Evolutionary conservation across 1,139 yeast genomes (phyloP), one percentile per base, ranked within the genome.

Genomic region (Hansenula anomala): DNA sequence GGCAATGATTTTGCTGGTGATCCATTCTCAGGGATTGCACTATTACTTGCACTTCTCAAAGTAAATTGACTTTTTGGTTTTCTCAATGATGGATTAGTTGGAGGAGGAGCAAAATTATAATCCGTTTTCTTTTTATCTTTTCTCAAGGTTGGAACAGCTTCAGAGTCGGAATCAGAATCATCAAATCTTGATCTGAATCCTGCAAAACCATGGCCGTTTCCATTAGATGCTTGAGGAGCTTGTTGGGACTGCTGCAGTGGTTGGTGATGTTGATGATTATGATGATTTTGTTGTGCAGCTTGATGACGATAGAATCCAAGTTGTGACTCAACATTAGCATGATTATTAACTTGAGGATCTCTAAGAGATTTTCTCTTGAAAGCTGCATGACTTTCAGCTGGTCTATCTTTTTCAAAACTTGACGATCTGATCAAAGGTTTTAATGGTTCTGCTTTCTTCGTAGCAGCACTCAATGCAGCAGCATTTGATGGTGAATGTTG

Each of bases 141-240:
- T 24, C 34, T 32, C 16, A 32, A 17, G 12, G 28, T 27, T 10
- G 51, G 51, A 14, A 36, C 47, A 32, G 16, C 16, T 28, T 69
- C 74, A 6, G 61, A 60, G 34, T 77, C 82, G 8, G 83, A 76
- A 54, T 77, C 81, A 9, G 84, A 77, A 54, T 79, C 84, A 7
- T 63, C 65, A 43, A 77, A 71, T 48, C 85, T 65, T 1, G 86
- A 78, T 39, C 52, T 63, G 48, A 55, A 62, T 17, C 54, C 56
- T 41, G 61, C 43, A n/a, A 13, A 31, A 15, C 40, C 27, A 30
- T 22, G 17, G 4, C 32, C 32, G 22, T 20, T n/a, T n/a, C n/a
- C n/a, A 18, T 29, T 29, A 8, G 32, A 11, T 17, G 41, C 34
- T 18, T 34, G 30, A 15, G 34, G 32, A 13, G 32, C 34, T 29